Conservation (phyloP, 768 basidiomycete species). For the Floccularia luteovirens region DNA sequence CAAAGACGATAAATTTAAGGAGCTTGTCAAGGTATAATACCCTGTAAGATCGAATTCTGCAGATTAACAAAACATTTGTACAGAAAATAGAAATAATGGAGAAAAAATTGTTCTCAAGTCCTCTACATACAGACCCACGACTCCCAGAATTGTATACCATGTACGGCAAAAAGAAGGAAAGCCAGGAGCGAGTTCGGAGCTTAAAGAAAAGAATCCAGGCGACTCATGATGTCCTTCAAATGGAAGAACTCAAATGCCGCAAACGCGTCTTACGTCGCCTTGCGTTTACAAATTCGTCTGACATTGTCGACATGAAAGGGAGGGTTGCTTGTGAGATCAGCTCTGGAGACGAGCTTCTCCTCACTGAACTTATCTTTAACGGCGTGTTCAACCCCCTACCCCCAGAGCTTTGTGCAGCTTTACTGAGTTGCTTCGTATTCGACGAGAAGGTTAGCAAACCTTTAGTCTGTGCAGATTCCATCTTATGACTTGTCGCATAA, state of each 20-base stretch:
- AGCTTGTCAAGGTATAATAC: constrained; percentile 62
- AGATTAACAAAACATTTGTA: not conserved
- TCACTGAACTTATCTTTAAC: constrained; percentile 97
- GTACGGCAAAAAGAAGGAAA: constrained; percentile 70
- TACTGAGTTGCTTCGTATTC: constrained; percentile 98
- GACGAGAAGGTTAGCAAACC: constrained; percentile 70
- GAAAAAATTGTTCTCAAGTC: constrained; percentile 71
- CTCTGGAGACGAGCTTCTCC: constrained; percentile 89
- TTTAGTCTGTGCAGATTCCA: not conserved
- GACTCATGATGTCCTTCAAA: constrained; percentile 87
- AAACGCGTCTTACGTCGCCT: constrained; percentile 91
- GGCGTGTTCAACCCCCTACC: constrained; percentile 87
- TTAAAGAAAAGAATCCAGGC: constrained; percentile 83
- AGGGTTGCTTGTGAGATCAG: constrained; percentile 98
- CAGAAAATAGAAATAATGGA: constrained; percentile 94
- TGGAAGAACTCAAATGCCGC: constrained; percentile 93
- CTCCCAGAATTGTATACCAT: constrained; percentile 77
- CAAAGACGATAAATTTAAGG: constrained; percentile 88
- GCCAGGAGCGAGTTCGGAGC: constrained; percentile 60
- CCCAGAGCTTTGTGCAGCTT: constrained; percentile 88
- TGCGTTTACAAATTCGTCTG: constrained; percentile 80
- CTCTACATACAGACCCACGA: constrained; percentile 70
- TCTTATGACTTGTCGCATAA: constrained; percentile 1
- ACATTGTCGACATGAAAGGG: constrained; percentile 98
- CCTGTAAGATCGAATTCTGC: not conserved